Evolutionary conservation across 108 stramenopile genomes (phyloP).

Genomic region (Discostella stelligeroides): DNA sequence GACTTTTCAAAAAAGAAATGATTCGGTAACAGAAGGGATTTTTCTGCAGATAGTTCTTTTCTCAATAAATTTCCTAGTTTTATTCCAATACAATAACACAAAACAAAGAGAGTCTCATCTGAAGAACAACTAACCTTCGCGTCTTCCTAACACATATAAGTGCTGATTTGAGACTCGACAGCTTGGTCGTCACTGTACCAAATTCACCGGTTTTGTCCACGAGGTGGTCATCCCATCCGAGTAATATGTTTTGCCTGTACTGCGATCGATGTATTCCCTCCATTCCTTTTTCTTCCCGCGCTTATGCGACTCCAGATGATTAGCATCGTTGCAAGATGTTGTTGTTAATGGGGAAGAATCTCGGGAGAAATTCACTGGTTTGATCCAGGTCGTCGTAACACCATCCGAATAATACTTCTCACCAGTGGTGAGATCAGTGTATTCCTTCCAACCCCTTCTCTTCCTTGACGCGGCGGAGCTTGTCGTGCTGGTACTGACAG

Average conservation of each 20-base stretch:
- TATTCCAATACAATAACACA: background rate
- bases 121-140: background rate
- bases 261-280: slow-evolving; percentile 58
- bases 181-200: background rate
- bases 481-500: background rate
- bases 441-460: slow-evolving; percentile 60
- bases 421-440: slow-evolving; percentile 60
- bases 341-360: background rate
- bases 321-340: background rate
- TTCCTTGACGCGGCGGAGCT: background rate
- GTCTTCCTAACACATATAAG: background rate
- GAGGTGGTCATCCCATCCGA: slow-evolving; percentile 68
- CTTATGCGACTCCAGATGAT: background rate
- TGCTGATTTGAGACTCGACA: background rate
- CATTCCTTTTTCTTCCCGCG: slow-evolving; percentile 26
- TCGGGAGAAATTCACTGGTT: slow-evolving; percentile 36
- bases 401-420: slow-evolving; percentile 80
- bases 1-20: slow-evolving; percentile 30
- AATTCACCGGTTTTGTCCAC: slow-evolving; percentile 59
- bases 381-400: slow-evolving; percentile 73
- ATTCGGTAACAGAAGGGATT: background rate
- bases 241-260: slow-evolving; percentile 67
- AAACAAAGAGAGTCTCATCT: background rate
- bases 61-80: too few species aligned
- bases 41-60: too few species aligned